Base-by-base conservation (phyloP, 2,329 filamentous ascomycete species). In the Alternaria sp. region DNA sequence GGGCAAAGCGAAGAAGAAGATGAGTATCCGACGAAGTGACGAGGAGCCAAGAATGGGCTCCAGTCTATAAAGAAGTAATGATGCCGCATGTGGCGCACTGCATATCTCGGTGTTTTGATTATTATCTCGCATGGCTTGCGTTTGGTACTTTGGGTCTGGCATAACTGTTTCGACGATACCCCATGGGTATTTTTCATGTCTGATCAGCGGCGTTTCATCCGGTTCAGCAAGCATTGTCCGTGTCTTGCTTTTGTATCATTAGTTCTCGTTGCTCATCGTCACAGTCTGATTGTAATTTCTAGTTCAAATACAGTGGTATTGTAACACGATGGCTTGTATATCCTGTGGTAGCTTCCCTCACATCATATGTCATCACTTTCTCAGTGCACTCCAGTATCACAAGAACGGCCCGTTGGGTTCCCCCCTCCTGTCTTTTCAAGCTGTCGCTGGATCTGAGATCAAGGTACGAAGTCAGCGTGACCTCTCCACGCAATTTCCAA, bases 1-100 rank as follows among this genome's bases (percentile, higher is more conserved):
- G 57, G 72, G 69, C 2, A 78, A 78, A 54, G 72, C 63, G 6
- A 78, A 75, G 73, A 77, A 75, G 64, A 75, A 69, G 57, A 67
- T 21, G 26, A 62, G 59, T 6, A 72, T 61, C 45, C 72, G 59
- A 46, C 66, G 62, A 7, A 67, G 64, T 28, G 70, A 59, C 6
- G 72, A 73, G 7, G 68, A 67, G 10, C 62, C 66, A 10, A 65
- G 69, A 30, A 70, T 77, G 68, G 77, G 76, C 6, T 77, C 73
- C 7, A 79, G 77, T 61, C 32, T 67, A 45, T 69, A 40, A 52
- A 65, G 12, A 58, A 57, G 40, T 58, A 30, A 50, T 25, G 36
- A 50, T 11, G 44, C 21, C n/a, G 11, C 23, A 25, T 51, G 40
- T 36, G 23, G 25, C 25, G 49, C 30, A 57, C 55, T 59, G 57